phyloP scores from a whole-genome alignment of 78 protist species.

The Monosiga brevicollis region DNA sequence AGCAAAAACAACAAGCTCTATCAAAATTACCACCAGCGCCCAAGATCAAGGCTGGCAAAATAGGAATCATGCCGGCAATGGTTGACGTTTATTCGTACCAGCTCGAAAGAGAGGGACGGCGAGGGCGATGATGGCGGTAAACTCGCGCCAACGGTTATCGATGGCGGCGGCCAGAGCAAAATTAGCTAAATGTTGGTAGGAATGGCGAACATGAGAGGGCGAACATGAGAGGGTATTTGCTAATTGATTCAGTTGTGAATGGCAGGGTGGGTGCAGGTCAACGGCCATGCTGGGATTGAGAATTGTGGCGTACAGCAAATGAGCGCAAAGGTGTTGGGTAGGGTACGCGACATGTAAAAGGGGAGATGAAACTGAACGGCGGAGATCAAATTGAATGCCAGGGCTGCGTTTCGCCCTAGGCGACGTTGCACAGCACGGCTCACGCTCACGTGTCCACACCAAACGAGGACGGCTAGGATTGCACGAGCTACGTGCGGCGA shows the following conservation, averaged over 20 bases:
- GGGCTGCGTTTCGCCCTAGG: not conserved
- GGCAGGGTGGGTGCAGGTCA: too few species aligned
- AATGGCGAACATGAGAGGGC: not conserved
- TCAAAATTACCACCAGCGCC: too few species aligned
- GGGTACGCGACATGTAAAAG: constrained; percentile 72
- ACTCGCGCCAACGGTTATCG: constrained; percentile 18
- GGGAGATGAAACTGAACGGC: constrained; percentile 59
- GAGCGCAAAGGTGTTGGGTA: constrained; percentile 84
- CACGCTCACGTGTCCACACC: too few species aligned
- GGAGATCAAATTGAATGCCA: not conserved
- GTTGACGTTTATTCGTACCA: too few species aligned
- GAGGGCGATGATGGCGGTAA: constrained; percentile 48
- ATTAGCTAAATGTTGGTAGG: not conserved
- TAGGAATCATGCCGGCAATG: too few species aligned
- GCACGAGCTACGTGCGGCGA: too few species aligned
- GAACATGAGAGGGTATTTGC: not conserved
- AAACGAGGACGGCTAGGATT: not conserved
- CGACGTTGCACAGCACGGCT: not conserved
- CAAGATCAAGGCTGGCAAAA: too few species aligned
- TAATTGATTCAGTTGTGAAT: too few species aligned
- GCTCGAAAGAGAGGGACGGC: not conserved
- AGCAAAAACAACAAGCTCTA: constrained; percentile 5
- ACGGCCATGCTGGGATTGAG: constrained; percentile 31
- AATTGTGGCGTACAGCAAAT: constrained; percentile 21
- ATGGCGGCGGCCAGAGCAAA: too few species aligned